phyloP scores from a whole-genome alignment of 352 stramenopile species.

The Phytopythium aichiense region DNA sequence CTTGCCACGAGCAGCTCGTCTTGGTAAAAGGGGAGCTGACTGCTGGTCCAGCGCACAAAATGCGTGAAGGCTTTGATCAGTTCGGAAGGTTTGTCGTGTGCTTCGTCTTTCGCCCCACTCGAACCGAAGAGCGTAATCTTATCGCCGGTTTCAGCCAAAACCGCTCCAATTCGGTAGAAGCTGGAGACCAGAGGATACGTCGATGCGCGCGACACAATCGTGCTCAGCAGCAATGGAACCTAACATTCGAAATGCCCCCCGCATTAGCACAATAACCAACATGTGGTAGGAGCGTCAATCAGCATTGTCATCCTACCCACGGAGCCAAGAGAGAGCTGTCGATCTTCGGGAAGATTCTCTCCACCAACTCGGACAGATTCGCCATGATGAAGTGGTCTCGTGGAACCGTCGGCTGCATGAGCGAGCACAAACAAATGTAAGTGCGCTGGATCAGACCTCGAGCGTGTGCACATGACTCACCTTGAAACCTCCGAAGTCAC shows the following conservation, averaged over 20 bases:
- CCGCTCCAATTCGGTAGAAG: constrained; percentile 54
- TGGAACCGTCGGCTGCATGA: constrained; percentile 45
- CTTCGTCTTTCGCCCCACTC: neutral
- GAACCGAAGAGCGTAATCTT: constrained; percentile 22
- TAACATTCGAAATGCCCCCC: constrained; percentile 7
- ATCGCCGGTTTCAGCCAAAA: constrained; percentile 28
- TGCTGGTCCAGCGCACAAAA: constrained; percentile 44
- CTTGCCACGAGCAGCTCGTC: constrained; percentile 69
- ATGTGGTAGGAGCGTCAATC: neutral
- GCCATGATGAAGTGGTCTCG: constrained; percentile 81
- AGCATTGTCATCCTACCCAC: constrained; percentile 38
- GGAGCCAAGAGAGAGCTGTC: constrained; percentile 17
- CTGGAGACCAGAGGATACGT: constrained; percentile 47
- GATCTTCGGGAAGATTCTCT: constrained; percentile 41
- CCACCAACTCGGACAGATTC: constrained; percentile 74
- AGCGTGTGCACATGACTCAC: constrained; percentile 22
- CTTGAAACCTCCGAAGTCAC: constrained; percentile 44
- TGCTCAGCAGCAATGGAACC: constrained; percentile 31
- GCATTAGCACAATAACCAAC: constrained; percentile 3
- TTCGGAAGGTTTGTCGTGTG: neutral
- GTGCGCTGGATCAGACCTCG: neutral
- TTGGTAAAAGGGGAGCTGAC: constrained; percentile 66
- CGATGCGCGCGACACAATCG: constrained; percentile 23
- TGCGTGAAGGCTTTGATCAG: constrained; percentile 22
- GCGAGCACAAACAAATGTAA: constrained; percentile 2